A percentile compares a stretch with the other conserved stretches of the same genome.
These are phyloP conservation scores for Talaromyces sp. DNA, from an alignment of 2,329 filamentous ascomycete species.

Conservation along the genomic window DNA sequence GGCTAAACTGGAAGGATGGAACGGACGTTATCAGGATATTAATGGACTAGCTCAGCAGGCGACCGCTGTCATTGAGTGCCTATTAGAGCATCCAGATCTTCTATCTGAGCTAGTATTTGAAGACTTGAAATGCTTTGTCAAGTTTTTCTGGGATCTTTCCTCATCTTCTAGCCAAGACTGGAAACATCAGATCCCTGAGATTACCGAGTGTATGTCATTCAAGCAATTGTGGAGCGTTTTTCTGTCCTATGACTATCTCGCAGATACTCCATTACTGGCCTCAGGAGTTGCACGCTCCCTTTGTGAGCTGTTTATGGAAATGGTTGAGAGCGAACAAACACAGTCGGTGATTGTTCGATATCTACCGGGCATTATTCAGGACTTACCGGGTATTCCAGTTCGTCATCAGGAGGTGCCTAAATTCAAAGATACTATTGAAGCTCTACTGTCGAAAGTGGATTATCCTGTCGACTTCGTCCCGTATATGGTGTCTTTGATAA, in stretches of 20 bases:
- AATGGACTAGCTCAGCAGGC: conserved; percentile 29
- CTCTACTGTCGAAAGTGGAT: conserved; percentile 29
- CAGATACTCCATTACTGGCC: conserved; percentile 32
- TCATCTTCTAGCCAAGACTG: background rate
- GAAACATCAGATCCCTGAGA: background rate
- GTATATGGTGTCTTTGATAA: conserved; percentile 37
- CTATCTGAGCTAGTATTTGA: conserved; percentile 32
- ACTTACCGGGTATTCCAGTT: conserved; percentile 36
- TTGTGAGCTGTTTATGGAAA: conserved; percentile 21
- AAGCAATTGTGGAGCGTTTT: conserved; percentile 38
- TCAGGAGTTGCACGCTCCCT: conserved; percentile 35
- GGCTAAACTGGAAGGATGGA: conserved; percentile 26
- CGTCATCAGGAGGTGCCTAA: conserved; percentile 35
- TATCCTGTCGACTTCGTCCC: conserved; percentile 27
- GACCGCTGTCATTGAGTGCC: conserved; percentile 34
- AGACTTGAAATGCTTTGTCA: conserved; percentile 31
- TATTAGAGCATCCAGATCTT: conserved; percentile 31
- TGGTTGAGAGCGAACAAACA: background rate
- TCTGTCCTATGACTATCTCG: conserved; percentile 40
- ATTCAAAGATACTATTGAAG: conserved; percentile 34
- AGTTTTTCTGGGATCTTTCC: conserved; percentile 32
- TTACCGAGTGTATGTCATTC: conserved; percentile 28
- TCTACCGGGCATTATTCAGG: conserved; percentile 26
- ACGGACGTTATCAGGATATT: conserved; percentile 38
- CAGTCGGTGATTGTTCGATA: background rate